A percentile compares a stretch with the other conserved stretches of the same genome.
Evolutionary conservation across 257 asterid species (phyloP).

Genomic region (Fraxinus americana): DNA sequence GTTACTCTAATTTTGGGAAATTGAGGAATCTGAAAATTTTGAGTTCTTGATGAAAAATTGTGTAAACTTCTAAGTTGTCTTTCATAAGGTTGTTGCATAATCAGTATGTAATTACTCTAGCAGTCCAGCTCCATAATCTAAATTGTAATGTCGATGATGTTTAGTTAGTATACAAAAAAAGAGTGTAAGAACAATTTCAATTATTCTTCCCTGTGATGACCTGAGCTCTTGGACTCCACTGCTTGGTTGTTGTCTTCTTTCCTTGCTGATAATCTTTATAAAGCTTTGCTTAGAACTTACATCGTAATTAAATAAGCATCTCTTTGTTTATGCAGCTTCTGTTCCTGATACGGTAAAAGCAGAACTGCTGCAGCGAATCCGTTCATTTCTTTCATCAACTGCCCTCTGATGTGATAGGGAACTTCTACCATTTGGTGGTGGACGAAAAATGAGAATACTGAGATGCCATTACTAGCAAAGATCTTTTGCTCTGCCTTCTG

Average conservation of each 20-base stretch:
- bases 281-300: background rate
- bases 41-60: background rate
- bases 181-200: background rate
- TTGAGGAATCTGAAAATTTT: background rate
- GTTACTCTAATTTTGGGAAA: no score
- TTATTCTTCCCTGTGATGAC: background rate
- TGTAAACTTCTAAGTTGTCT: background rate
- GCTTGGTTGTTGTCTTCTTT: background rate
- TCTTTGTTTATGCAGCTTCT: conserved; percentile 49
- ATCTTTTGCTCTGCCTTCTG: background rate
- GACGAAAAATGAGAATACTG: background rate
- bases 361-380: conserved; percentile 70
- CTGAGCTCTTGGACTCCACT: conserved; percentile 1
- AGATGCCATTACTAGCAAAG: background rate
- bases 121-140: background rate
- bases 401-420: conserved; percentile 38
- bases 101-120: background rate
- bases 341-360: conserved; percentile 75
- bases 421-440: background rate
- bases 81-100: background rate
- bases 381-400: conserved; percentile 54
- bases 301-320: background rate
- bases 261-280: background rate
- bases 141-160: background rate
- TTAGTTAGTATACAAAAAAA: background rate